A percentile compares a stretch with the other conserved stretches of the same genome.
Evolutionary conservation across 192 early-diverging fungal genomes (phyloP).

Genomic region (Linnemannia exigua): DNA sequence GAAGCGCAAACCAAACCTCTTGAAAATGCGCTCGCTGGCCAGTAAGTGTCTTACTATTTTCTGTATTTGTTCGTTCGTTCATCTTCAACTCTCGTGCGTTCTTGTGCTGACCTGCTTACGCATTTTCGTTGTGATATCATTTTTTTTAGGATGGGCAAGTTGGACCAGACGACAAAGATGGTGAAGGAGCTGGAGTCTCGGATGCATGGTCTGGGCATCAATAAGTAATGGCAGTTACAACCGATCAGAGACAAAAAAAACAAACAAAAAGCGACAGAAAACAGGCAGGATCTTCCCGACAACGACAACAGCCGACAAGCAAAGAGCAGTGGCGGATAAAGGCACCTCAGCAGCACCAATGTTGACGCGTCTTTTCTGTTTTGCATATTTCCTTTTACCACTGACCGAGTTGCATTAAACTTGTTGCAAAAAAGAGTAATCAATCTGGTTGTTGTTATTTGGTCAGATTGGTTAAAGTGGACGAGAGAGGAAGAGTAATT

Average conservation of each 20-base stretch:
- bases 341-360: no score
- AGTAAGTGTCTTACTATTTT: slow-evolving; percentile 22
- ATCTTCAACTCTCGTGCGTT: background rate
- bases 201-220: slow-evolving; percentile 24
- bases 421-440: no score
- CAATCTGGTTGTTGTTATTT: no score
- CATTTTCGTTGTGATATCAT: background rate
- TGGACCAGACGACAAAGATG: slow-evolving; percentile 44
- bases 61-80: background rate
- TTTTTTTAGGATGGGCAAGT: slow-evolving; percentile 11
- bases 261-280: background rate
- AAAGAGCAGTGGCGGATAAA: no score
- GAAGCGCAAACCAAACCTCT: slow-evolving; percentile 29
- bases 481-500: no score
- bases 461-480: no score
- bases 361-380: no score
- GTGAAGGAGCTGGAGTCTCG: slow-evolving; percentile 22
- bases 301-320: background rate
- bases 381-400: no score
- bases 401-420: no score
- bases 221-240: background rate
- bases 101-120: background rate
- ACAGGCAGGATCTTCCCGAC: background rate
- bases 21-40: slow-evolving; percentile 15
- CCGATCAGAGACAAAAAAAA: background rate